Evolutionary conservation across 306 rosid species (phyloP), one percentile per base, ranked within the genome.

Genomic region (Astragalus membranaceus): DNA sequence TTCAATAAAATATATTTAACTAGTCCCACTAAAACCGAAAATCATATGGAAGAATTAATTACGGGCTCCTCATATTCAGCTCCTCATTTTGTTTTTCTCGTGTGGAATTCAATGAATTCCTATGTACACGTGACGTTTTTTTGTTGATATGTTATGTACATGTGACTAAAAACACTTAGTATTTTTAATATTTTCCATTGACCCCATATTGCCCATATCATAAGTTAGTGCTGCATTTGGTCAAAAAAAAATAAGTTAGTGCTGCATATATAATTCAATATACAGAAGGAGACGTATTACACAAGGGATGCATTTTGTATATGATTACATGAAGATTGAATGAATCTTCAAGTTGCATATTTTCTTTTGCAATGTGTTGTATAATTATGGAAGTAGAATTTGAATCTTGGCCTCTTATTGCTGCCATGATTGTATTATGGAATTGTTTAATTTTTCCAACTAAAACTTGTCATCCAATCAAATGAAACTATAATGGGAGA

Each of bases 261-360:
- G 46, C 63, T 35, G 52, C 46, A 33, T 64, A 54, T 43, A 54
- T 71, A 50, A 11, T 73, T 48, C 51, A 58, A 49, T 50, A n/a
- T 50, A 50, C 70, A 43, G 49, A 42, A 58, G 60, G 49, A 59
- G 60, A 58, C 75, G 60, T 78, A 66, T 78, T 42, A 65, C 10
- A 42, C 17, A 73, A 73, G 75, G 37, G 32, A 36, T 11, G 33
- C 59, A 66, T 65, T 57, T 65, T 4, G 64, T 68, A 39, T 50
- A 66, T 78, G 75, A 73, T 78, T 72, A 66, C 55, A 66, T 42
- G 33, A 44, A 72, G 70, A 79, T 67, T 54, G 61, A 44, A 49
- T 78, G 70, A 73, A 78, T 56, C 58, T 69, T 50, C 13, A 39
- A 52, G 3, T 60, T 20, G 30, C 3, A 16, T 60, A 63, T 9